These are phyloP conservation scores for Mycena floridula DNA, from an alignment of 768 basidiomycete genomes.

Conservation along the genomic window DNA sequence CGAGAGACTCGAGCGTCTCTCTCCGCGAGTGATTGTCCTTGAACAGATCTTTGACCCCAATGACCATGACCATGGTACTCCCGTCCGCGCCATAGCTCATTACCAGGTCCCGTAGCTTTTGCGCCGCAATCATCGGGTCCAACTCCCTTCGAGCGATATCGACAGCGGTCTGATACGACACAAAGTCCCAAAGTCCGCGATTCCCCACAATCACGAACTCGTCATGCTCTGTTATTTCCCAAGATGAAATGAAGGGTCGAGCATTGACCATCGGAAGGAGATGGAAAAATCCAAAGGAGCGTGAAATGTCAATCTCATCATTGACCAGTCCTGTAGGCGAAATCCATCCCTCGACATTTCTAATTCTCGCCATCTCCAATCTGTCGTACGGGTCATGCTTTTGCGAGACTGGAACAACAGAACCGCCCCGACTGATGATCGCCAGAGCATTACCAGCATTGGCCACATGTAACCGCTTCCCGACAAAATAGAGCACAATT, in stretches of 20 bases:
- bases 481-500: slow-evolving; percentile 79
- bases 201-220: slow-evolving; percentile 97
- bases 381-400: slow-evolving; percentile 90
- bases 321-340: slow-evolving; percentile 88
- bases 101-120: slow-evolving; percentile 94
- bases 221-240: slow-evolving; percentile 72
- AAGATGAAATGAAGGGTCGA: slow-evolving; percentile 67
- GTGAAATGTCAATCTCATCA: slow-evolving; percentile 84
- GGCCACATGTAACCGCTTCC: slow-evolving; percentile 78
- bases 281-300: slow-evolving; percentile 91
- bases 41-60: slow-evolving; percentile 78
- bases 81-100: slow-evolving; percentile 96
- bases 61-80: slow-evolving; percentile 97
- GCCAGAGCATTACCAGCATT: slow-evolving; percentile 90
- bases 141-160: slow-evolving; percentile 83
- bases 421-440: slow-evolving; percentile 74
- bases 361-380: slow-evolving; percentile 79
- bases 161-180: slow-evolving; percentile 92
- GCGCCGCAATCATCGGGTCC: slow-evolving; percentile 77
- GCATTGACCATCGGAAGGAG: slow-evolving; percentile 92
- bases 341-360: slow-evolving; percentile 89
- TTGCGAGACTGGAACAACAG: slow-evolving; percentile 65
- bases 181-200: slow-evolving; percentile 87
- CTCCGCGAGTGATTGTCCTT: slow-evolving; percentile 19
- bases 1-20: slow-evolving; percentile 36